These are phyloP conservation scores for Ophiostoma fasciatum DNA, from an alignment of 2,329 filamentous ascomycete species.

Conservation along the genomic window DNA sequence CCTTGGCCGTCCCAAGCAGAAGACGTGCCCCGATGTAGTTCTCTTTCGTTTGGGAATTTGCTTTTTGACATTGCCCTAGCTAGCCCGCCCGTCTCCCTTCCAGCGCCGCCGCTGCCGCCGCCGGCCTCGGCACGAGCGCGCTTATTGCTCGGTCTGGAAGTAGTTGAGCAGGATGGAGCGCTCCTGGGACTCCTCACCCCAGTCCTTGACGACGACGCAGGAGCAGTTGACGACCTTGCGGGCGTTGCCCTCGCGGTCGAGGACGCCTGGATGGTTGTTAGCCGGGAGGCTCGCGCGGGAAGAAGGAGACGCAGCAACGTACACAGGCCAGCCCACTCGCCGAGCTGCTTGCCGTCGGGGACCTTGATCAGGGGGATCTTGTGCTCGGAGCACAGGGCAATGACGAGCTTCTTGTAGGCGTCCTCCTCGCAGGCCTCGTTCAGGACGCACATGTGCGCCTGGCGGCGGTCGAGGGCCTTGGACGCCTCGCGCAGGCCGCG, in stretches of 20 bases:
- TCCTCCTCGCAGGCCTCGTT: constrained; percentile 99
- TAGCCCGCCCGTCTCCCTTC: background rate
- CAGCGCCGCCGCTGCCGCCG: background rate
- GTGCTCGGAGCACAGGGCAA: constrained; percentile 97
- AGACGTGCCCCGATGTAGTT: background rate
- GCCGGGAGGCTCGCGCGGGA: background rate
- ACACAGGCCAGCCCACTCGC: constrained; percentile 99
- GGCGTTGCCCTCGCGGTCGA: constrained; percentile 98
- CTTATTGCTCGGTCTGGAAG: constrained; percentile 85
- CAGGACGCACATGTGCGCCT: constrained; percentile 99
- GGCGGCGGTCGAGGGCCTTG: constrained; percentile 96
- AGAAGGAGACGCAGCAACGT: constrained; percentile 15
- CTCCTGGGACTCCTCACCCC: constrained; percentile 99
- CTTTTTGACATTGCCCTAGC: constrained; percentile 2
- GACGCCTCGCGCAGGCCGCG: constrained; percentile 95
- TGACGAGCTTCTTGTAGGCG: constrained; percentile 99
- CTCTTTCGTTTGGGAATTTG: constrained; percentile 1
- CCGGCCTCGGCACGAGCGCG: too few species aligned
- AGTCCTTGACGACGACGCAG: constrained; percentile 98
- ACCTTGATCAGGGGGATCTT: constrained; percentile 99
- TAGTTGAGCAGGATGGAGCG: constrained; percentile 99
- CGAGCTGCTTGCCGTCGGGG: constrained; percentile 97
- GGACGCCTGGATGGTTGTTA: constrained; percentile 52
- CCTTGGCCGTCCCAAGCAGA: background rate
- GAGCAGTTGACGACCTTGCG: constrained; percentile 99